Conservation (phyloP, 148 eudicot species). For the Tetragonia tetragonoides region DNA sequence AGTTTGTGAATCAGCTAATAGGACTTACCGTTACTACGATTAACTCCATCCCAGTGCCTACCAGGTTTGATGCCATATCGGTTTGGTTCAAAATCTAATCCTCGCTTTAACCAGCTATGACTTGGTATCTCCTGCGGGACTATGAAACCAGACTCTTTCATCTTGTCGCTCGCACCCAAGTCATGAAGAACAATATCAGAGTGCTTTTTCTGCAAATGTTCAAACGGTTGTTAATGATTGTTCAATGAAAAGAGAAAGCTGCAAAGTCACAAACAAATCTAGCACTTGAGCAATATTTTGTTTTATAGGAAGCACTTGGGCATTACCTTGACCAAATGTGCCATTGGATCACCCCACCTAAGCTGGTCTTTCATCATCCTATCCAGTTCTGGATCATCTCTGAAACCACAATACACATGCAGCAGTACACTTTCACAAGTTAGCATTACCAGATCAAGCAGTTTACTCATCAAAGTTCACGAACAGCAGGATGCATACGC, state of each 20-base stretch:
- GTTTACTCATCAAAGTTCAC: not conserved
- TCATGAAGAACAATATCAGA: conserved; percentile 48
- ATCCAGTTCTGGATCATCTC: conserved; percentile 63
- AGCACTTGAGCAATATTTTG: not conserved
- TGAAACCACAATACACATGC: conserved; percentile 11
- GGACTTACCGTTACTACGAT: conserved; percentile 81
- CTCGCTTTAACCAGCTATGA: conserved; percentile 81
- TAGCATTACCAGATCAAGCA: not conserved
- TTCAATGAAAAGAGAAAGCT: not conserved
- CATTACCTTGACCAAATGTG: conserved; percentile 84
- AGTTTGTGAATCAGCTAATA: not conserved
- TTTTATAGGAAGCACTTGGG: not conserved
- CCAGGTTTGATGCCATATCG: conserved; percentile 94
- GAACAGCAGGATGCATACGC: not conserved
- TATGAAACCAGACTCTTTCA: conserved; percentile 91
- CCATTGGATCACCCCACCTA: conserved; percentile 99
- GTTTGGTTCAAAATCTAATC: conserved; percentile 72
- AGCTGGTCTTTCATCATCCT: conserved; percentile 68
- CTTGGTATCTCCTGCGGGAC: conserved; percentile 77
- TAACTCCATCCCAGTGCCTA: conserved; percentile 98
- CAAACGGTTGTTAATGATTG: not conserved
- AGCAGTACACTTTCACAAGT: conserved; percentile 1
- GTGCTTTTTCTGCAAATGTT: conserved; percentile 33
- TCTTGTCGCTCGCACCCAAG: conserved; percentile 68
- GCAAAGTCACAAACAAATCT: not conserved